Percentiles rank a stretch among this genome's conserved stretches.
phyloP scores from a whole-genome alignment of 2,329 filamentous ascomycete genomes.

The Epichloe hybrida region DNA sequence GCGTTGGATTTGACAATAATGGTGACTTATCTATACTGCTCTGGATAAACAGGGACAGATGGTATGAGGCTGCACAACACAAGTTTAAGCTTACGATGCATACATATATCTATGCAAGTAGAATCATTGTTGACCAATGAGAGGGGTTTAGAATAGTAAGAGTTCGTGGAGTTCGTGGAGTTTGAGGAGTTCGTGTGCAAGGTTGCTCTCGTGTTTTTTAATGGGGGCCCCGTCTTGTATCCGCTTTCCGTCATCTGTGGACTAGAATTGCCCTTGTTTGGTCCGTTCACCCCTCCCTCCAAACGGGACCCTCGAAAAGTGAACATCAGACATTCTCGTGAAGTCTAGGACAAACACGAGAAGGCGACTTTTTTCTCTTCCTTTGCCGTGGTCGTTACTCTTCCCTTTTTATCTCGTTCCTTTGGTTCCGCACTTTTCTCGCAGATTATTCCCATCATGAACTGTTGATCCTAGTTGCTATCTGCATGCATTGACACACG shows the following conservation, averaged over 20 bases:
- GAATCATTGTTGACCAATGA: too few relatives aligned
- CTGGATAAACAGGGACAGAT: too few relatives aligned
- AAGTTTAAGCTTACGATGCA: too few relatives aligned
- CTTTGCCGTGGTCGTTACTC: background rate
- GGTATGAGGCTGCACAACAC: too few relatives aligned
- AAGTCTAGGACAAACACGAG: background rate
- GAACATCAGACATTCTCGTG: background rate
- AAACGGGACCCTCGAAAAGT: background rate
- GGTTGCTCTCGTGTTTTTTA: too few relatives aligned
- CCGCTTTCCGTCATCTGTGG: background rate
- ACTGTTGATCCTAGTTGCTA: background rate
- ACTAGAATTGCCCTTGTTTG: background rate
- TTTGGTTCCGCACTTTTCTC: background rate
- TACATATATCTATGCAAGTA: too few relatives aligned
- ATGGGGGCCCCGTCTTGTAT: too few relatives aligned
- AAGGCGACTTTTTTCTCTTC: background rate
- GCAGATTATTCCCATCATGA: background rate
- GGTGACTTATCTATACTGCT: too few relatives aligned
- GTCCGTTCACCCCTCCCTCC: conserved; percentile 3
- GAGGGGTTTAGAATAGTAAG: too few relatives aligned
- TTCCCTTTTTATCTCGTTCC: background rate
- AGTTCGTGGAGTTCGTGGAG: too few relatives aligned
- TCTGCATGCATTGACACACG: conserved; percentile 1
- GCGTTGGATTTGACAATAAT: too few relatives aligned
- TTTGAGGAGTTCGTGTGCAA: too few relatives aligned